Percentiles rank a stretch among this genome's conserved stretches.
Conservation (phyloP, 2,329 filamentous ascomycete genomes). For the Stachybotrys chartarum region DNA sequence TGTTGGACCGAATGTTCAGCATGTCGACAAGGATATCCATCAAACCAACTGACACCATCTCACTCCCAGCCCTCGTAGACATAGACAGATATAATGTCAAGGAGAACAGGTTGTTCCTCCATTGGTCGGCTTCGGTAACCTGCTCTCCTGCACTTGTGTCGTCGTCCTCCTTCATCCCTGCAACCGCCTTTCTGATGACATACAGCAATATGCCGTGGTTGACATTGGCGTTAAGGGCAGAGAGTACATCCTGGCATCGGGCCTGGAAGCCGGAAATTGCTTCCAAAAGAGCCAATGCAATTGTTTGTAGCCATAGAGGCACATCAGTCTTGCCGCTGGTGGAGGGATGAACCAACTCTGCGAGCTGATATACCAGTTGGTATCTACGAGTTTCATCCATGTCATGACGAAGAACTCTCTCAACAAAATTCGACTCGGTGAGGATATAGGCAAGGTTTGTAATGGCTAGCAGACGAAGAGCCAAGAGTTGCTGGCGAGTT, state of each 20-base stretch:
- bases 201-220: constrained; percentile 95
- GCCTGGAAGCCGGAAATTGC: constrained; percentile 73
- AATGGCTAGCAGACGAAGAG: constrained; percentile 77
- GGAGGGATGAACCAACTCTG: constrained; percentile 82
- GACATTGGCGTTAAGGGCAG: constrained; percentile 89
- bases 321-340: constrained; percentile 60
- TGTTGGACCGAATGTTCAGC: constrained; percentile 70
- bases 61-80: constrained; percentile 66
- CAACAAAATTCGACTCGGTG: constrained; percentile 72
- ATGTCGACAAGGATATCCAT: constrained; percentile 88
- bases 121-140: constrained; percentile 69
- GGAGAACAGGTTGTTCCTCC: constrained; percentile 86
- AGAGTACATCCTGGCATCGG: constrained; percentile 74
- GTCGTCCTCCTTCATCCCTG: constrained; percentile 59
- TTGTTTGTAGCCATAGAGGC: constrained; percentile 71
- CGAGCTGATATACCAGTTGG: constrained; percentile 86
- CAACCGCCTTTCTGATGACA: constrained; percentile 82
- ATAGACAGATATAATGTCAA: constrained; percentile 75
- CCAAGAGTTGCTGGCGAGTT: constrained; percentile 67
- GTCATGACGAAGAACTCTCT: constrained; percentile 81
- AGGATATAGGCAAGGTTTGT: constrained; percentile 90
- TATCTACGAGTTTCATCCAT: constrained; percentile 81
- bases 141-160: constrained; percentile 47
- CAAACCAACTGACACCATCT: constrained; percentile 82
- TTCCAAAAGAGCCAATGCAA: constrained; percentile 75